phyloP scores from a whole-genome alignment of 208 protist species.

The Leishmania mexicana region DNA sequence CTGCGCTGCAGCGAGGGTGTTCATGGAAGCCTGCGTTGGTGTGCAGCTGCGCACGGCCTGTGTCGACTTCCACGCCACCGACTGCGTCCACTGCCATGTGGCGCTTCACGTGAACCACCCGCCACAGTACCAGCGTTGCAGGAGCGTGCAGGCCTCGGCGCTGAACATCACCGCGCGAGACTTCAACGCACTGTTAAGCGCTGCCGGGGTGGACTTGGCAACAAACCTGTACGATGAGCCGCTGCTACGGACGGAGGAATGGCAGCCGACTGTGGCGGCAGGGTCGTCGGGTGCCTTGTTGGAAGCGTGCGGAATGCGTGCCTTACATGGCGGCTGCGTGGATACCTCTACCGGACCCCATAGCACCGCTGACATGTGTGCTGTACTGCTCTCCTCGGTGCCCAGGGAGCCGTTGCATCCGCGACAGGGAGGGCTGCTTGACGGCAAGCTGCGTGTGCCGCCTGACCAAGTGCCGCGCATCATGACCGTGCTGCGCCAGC shows the following conservation, averaged over 20 bases:
- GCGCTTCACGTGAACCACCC: slow-evolving; percentile 75
- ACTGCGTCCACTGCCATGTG: slow-evolving; percentile 69
- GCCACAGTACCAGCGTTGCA: slow-evolving; percentile 59
- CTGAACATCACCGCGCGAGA: slow-evolving; percentile 62
- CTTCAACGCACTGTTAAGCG: slow-evolving; percentile 46
- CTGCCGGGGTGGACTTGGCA: slow-evolving; percentile 40
- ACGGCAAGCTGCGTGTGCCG: not conserved
- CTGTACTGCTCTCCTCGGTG: not conserved
- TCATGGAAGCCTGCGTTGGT: slow-evolving; percentile 66
- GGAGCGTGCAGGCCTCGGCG: slow-evolving; percentile 55
- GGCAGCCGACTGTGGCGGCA: not conserved
- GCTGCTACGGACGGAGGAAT: slow-evolving; percentile 10
- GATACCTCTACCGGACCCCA: not conserved
- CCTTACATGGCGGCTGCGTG: not conserved
- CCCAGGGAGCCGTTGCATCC: not conserved
- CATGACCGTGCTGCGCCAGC: slow-evolving; percentile 37
- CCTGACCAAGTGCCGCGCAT: slow-evolving; percentile 15
- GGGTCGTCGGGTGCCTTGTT: not conserved
- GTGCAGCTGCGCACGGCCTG: slow-evolving; percentile 74
- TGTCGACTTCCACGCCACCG: slow-evolving; percentile 41
- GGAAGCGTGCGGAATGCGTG: slow-evolving; percentile 5
- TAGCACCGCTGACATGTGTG: slow-evolving; percentile 4
- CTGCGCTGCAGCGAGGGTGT: slow-evolving; percentile 47
- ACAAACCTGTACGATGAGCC: slow-evolving; percentile 58
- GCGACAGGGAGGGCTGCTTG: not conserved